Base-by-base conservation (phyloP, 2,329 filamentous ascomycete species). In the Talaromyces piceae region DNA sequence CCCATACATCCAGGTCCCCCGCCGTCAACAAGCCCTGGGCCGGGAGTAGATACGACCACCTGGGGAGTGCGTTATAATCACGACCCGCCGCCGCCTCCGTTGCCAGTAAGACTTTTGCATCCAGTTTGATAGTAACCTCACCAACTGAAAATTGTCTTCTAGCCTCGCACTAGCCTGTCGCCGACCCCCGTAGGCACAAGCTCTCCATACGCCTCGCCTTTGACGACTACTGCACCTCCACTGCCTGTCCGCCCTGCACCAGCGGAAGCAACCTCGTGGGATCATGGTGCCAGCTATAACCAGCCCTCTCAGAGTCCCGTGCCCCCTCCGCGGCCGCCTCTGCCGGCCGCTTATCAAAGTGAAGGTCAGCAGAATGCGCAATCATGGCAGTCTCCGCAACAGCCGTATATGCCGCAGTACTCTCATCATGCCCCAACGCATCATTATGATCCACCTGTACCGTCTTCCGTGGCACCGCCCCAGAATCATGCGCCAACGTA, bases 51-150 rank as follows among this genome's bases (percentile, higher is more conserved):
- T 56, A 68, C 68, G 12, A 62, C 66, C 13, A 58, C 59, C 13
- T 75, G 72, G 72, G 72, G 72, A 23, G 71, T 73, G 43, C 66
- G 66, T 49, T 74, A 70, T 54, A 73, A 71, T 52, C 65, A 58
- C 13, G 47, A 63, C 50, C 56, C 58, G 22, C 59, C 63, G 31
- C 68, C 66, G 20, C 65, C 61, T 27, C 61, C 69, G 23, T 58
- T 73, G 20, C 70, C 70, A 11, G 70, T 71, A 62, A 55, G 50
- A 37, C 8, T 6, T 20, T 25, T 47, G 18, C 27, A n/a, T 37
- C 13, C 20, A 7, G 43, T 43, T 12, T 27, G 16, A 16, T n/a
- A 20, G 20, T 11, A 5, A 2, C 23, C 23, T n/a, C n/a, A 23
- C 30, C 48, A 8, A 30, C 33, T 20, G 20, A 31, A 26, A 13